A percentile compares a stretch with the other conserved stretches of the same genome.
Conservation (phyloP, 345 rosid genomes). For the Bruguiera sexangula region DNA sequence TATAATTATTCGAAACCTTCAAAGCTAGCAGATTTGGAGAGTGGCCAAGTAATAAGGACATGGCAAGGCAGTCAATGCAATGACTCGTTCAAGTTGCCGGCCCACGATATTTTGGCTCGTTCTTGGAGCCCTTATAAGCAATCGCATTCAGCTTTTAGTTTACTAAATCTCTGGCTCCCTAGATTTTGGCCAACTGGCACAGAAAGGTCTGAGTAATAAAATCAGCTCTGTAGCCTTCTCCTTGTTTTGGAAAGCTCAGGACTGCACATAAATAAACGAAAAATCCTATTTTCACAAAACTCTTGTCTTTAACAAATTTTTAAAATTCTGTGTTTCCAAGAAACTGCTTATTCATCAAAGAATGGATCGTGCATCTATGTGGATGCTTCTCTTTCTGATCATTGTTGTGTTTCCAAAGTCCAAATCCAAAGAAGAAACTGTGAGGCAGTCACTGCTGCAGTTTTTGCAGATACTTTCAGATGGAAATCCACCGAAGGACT, state of each 20-base stretch:
- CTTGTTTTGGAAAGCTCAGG: constrained; percentile 8
- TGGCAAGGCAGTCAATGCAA: too few species aligned
- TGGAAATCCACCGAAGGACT: constrained; percentile 19
- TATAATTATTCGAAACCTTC: too few species aligned
- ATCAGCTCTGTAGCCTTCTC: constrained; percentile 15
- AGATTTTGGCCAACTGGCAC: constrained; percentile 37
- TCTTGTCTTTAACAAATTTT: background rate
- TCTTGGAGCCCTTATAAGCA: constrained; percentile 7
- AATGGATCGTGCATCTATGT: constrained; percentile 24
- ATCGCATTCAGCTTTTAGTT: background rate
- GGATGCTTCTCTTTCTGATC: constrained; percentile 31
- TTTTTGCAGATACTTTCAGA: constrained; percentile 49
- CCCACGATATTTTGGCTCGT: constrained; percentile 15
- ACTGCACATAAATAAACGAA: background rate
- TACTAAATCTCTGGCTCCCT: background rate
- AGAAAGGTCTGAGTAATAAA: background rate
- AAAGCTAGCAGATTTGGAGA: too few species aligned
- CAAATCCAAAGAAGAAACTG: constrained; percentile 34
- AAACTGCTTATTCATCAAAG: background rate
- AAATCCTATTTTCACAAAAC: background rate
- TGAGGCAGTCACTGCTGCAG: constrained; percentile 34
- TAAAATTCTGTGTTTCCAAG: constrained; percentile 1
- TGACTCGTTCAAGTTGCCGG: constrained; percentile 28
- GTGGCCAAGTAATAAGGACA: too few species aligned
- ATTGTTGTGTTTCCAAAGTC: constrained; percentile 26